Base-by-base conservation (phyloP, 2,329 filamentous ascomycete genomes). In the Trichoderma sp. region DNA sequence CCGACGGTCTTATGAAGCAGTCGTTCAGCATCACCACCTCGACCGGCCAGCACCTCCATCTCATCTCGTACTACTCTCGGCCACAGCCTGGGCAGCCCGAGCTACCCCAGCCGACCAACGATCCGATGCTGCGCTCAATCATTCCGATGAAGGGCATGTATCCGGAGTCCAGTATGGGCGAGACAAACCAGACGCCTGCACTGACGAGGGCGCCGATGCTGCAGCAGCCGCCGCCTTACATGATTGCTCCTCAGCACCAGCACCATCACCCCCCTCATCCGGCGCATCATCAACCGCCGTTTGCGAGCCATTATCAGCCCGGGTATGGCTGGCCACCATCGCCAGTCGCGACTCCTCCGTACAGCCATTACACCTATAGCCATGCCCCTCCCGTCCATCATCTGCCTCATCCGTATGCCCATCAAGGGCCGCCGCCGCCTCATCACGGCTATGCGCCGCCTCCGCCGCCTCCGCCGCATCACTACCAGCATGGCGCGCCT, bases 11-110 rank as follows among this genome's bases (percentile, higher is more conserved):
- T 4, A 97, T 98, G 93, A 99, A 99, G 85, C 95, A 99, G 79
- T 98, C 95, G 0, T 99, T 98, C 83, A 98, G 94, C 80, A 98
- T 99, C 79, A 97, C 93, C 24, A 98, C 95, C 1, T 92, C 91
- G 1, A 88, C 84, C 44, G 73, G 92, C 69, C 93, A 97, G 72
- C 95, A 98, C 75, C 87, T 99, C 2, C 95, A 99, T 79, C 85
- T 99, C 59, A 99, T 99, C 79, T 97, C 94, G 72, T 99, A 99
- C 80, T 98, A 93, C 78, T 90, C 93, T 3, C 86, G 93, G 64
- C 91, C 91, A 30, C 88, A 92, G 66, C 87, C 90, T 3, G 86
- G 87, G 41, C 84, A 88, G 30, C 85, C 88, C 66, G 90, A 90
- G 58, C 83, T 98, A 34, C 86, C 88, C 69, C 91, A 95, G 73